phyloP scores from a whole-genome alignment of 169 alveolate species.

The Babesia sp. region DNA sequence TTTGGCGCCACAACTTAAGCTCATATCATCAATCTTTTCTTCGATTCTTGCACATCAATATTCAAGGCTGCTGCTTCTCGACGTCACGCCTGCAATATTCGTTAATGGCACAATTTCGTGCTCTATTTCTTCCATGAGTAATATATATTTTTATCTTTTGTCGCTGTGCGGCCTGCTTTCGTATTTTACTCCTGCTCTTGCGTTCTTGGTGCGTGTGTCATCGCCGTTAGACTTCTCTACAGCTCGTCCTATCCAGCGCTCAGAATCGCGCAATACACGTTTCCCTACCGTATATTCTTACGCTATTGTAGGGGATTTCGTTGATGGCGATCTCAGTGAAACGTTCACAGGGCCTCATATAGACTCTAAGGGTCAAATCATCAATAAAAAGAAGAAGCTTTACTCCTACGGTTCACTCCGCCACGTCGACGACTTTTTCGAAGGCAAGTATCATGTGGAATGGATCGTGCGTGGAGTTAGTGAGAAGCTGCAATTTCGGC shows the following conservation, averaged over 20 bases:
- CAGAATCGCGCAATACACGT: not conserved
- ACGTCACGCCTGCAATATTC: not conserved
- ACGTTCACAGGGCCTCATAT: constrained; percentile 42
- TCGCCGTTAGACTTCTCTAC: not conserved
- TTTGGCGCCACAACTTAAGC: too few relatives aligned
- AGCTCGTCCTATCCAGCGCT: not conserved
- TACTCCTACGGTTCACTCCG: constrained; percentile 55
- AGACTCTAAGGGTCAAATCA: constrained; percentile 40
- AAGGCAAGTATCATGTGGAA: constrained; percentile 59
- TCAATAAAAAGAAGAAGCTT: constrained; percentile 54
- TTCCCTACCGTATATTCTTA: not conserved
- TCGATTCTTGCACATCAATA: too few relatives aligned
- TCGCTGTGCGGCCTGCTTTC: constrained; percentile 2
- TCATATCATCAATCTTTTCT: too few relatives aligned
- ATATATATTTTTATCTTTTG: not conserved
- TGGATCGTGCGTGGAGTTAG: constrained; percentile 64
- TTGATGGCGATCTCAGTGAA: not conserved
- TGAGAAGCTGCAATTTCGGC: constrained; percentile 58
- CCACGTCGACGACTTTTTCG: constrained; percentile 65
- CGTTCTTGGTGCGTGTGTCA: constrained; percentile 4
- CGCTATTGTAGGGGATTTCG: not conserved
- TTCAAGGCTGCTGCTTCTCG: not conserved
- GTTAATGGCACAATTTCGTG: not conserved
- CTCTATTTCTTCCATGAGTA: not conserved
- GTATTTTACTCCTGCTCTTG: not conserved